Percentiles rank a stretch among this genome's conserved stretches.
Conservation (phyloP, 371 early-diverging fungal species). For the Lichtheimia ornata region DNA sequence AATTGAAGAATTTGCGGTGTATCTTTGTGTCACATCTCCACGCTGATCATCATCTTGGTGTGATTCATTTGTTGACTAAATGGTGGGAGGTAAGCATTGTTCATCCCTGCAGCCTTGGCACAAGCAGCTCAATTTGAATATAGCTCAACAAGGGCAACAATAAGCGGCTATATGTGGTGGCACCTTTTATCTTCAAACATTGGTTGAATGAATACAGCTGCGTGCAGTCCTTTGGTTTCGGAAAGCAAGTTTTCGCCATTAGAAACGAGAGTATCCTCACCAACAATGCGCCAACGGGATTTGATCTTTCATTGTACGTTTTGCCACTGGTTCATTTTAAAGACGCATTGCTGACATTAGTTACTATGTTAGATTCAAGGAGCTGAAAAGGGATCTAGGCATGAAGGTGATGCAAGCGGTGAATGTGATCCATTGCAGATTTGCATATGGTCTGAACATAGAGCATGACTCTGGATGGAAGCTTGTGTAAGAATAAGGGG, state of each 20-base stretch:
- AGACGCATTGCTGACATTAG: not conserved
- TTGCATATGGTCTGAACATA: conserved; percentile 77
- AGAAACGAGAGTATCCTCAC: conserved; percentile 32
- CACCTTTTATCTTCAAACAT: conserved; percentile 58
- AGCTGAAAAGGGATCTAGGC: conserved; percentile 47
- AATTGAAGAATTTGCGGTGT: conserved; percentile 58
- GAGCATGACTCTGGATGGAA: conserved; percentile 69
- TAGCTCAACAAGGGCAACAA: conserved; percentile 1
- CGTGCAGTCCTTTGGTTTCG: conserved; percentile 61
- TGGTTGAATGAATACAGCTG: conserved; percentile 76
- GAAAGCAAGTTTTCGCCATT: conserved; percentile 23
- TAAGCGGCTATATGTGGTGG: conserved; percentile 49
- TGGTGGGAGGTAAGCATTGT: conserved; percentile 6
- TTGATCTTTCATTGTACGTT: not conserved
- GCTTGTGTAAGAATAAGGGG: conserved; percentile 49
- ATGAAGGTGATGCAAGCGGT: conserved; percentile 61
- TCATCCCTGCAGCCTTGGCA: not conserved
- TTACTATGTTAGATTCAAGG: conserved; percentile 20
- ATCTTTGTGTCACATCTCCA: conserved; percentile 98
- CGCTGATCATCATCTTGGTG: conserved; percentile 99
- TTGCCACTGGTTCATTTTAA: too few species aligned
- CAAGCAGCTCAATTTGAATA: conserved; percentile 2
- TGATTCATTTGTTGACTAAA: conserved; percentile 63
- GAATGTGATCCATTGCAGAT: conserved; percentile 80
- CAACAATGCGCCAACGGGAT: conserved; percentile 2